phyloP scores from a whole-genome alignment of 1,284 basidiomycete genomes.

The Grifola frondosa region DNA sequence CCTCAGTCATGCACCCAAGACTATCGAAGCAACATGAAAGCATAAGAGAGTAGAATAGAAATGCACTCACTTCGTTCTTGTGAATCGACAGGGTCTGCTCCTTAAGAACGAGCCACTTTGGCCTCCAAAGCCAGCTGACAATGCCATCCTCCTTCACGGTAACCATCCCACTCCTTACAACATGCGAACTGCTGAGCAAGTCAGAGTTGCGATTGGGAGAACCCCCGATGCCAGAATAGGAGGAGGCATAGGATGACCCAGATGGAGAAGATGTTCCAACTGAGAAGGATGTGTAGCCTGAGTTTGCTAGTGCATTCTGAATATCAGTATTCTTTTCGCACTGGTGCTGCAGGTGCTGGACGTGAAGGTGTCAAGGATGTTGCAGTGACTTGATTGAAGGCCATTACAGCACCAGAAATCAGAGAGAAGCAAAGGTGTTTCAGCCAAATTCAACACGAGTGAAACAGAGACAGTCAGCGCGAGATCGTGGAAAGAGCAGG shows the following conservation, averaged over 20 bases:
- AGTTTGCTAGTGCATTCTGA: conserved; percentile 42
- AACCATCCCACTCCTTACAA: conserved; percentile 70
- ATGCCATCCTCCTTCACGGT: conserved; percentile 90
- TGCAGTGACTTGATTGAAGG: conserved; percentile 48
- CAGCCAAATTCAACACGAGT: too few relatives aligned
- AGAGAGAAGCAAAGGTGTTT: too few relatives aligned
- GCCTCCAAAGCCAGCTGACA: conserved; percentile 90
- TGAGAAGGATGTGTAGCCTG: conserved; percentile 62
- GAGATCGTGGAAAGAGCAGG: too few relatives aligned
- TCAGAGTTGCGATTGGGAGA: conserved; percentile 64
- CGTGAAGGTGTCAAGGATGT: conserved; percentile 54
- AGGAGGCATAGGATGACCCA: conserved; percentile 55
- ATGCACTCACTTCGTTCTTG: conserved; percentile 82
- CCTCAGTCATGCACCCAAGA: not conserved
- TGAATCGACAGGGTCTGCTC: conserved; percentile 83
- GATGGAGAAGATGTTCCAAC: conserved; percentile 50
- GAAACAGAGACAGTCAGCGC: too few relatives aligned
- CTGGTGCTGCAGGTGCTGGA: conserved; percentile 68
- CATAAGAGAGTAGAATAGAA: not conserved
- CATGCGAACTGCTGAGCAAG: conserved; percentile 36
- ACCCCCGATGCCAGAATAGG: conserved; percentile 74
- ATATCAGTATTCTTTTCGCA: conserved; percentile 45
- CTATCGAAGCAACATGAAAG: not conserved
- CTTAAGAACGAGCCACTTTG: conserved; percentile 87
- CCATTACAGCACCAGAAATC: conserved; percentile 43